Conservation (phyloP, 176 grass and related monocot genomes). For the Oryza officinalis region DNA sequence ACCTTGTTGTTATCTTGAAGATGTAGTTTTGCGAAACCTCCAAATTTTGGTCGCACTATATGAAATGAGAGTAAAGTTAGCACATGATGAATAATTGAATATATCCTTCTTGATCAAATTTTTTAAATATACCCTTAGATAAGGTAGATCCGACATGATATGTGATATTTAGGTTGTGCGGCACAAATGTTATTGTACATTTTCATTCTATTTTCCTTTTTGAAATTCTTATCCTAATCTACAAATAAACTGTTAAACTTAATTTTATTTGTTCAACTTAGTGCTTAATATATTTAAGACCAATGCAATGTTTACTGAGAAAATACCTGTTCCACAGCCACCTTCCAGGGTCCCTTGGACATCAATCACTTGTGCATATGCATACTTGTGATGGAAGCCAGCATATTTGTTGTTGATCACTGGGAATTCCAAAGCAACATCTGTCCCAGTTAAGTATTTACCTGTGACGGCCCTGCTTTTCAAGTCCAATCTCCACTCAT, state of each 20-base stretch:
- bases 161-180: too few relatives aligned
- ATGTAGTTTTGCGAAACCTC: slow-evolving; percentile 24
- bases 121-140: too few relatives aligned
- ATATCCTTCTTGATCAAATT: too few relatives aligned
- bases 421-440: neutral
- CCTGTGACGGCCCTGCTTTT: slow-evolving; percentile 8
- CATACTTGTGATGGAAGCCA: slow-evolving; percentile 11
- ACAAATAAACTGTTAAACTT: too few relatives aligned
- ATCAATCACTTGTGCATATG: slow-evolving; percentile 26
- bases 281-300: too few relatives aligned
- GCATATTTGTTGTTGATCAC: neutral
- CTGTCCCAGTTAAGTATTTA: slow-evolving; percentile 13
- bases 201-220: too few relatives aligned
- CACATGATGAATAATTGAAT: too few relatives aligned
- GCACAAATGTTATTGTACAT: too few relatives aligned
- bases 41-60: slow-evolving; percentile 19
- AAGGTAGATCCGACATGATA: too few relatives aligned
- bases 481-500: slow-evolving; percentile 28
- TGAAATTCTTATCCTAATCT: too few relatives aligned
- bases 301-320: neutral
- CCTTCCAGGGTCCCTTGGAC: neutral
- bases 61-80: neutral
- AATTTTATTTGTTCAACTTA: too few relatives aligned
- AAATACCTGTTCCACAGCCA: slow-evolving; percentile 17
- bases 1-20: neutral